A percentile compares a stretch with the other conserved stretches of the same genome.
Conservation (phyloP, 177 flowering plant genomes). For the Telopea speciosissima region DNA sequence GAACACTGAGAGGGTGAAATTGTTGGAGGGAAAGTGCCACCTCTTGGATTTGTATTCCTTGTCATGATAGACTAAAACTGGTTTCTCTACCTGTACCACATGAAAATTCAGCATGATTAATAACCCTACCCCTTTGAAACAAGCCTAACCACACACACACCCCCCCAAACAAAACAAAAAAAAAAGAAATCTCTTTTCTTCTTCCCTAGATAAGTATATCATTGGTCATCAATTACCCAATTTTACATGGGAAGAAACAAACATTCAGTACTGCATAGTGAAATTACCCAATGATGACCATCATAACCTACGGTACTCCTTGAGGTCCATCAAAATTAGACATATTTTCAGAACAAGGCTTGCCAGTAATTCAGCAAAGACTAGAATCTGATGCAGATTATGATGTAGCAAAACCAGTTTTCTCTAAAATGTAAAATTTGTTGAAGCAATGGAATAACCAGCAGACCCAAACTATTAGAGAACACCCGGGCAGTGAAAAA, state of each 20-base stretch:
- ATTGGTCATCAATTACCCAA: not conserved
- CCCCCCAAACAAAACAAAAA: no score
- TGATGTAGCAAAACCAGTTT: not conserved
- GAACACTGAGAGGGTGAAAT: slow-evolving; percentile 56
- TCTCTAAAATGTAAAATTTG: not conserved
- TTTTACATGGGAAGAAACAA: not conserved
- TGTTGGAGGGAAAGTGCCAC: slow-evolving; percentile 70
- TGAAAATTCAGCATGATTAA: not conserved
- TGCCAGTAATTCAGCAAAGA: not conserved
- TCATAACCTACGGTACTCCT: not conserved
- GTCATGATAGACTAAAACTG: slow-evolving; percentile 68
- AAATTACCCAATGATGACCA: not conserved
- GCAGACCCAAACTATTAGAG: not conserved
- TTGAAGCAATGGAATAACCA: not conserved
- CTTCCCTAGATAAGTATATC: not conserved
- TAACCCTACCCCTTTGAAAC: not conserved
- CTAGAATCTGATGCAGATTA: not conserved
- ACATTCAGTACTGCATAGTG: not conserved
- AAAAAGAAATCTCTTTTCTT: not conserved
- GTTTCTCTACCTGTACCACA: slow-evolving; percentile 53
- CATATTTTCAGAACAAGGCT: not conserved
- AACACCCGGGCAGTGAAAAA: not conserved
- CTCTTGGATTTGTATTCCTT: slow-evolving; percentile 49
- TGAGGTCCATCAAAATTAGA: not conserved
- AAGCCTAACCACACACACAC: no score